Evolutionary conservation across 495 filamentous ascomycete genomes (phyloP), one percentile per base, ranked within the genome.

Genomic region (Hypomontagnella submonticulosa): DNA sequence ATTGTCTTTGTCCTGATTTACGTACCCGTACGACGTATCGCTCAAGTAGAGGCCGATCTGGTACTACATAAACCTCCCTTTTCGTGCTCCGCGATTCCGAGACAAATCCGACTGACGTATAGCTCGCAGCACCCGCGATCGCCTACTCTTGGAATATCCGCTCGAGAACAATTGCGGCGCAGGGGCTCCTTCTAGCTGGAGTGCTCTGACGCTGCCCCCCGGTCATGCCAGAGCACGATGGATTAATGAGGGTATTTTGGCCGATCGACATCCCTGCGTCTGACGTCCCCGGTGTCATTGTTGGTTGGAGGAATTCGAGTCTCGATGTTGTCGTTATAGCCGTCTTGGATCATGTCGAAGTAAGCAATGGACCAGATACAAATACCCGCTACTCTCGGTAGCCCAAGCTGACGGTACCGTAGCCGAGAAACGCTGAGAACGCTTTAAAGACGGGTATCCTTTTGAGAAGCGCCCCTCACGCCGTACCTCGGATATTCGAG

Each of bases 241-340:
- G 91, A 68, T 81, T 98, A 82, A 90, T 98, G 87, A 90, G 95
- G 76, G 87, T 99, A 80, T 98, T 99, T 78, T 99, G 95, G 95
- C 95, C 95, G 63, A 89, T 89, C 61, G 93, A 98, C 80, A 87
- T 91, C 36, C 82, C 88, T 19, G 85, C 88, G 72, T 89, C 84
- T 18, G 87, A 87, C 51, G 79, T 82, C 16, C 84, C 89, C 33
- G 96, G 96, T 6, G 89, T 96, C 43, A 87, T 99, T 58, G 90
- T 99, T 15, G 95, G 95, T 62, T 99, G 93, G 92, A 84, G 90
- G 62, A 99, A 99, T 72, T 97, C 93, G 34, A 89, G 89, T 59
- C 79, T 92, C 48, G 95, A 99, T 78, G 77, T 97, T 30, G 89
- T 98, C 68, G 92, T 98, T 20, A 84, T 97, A 54, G 87, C 92